Evolutionary conservation across 164 flowering plant genomes (phyloP), one percentile per base, ranked within the genome.

Genomic region (Litsea cubeba): DNA sequence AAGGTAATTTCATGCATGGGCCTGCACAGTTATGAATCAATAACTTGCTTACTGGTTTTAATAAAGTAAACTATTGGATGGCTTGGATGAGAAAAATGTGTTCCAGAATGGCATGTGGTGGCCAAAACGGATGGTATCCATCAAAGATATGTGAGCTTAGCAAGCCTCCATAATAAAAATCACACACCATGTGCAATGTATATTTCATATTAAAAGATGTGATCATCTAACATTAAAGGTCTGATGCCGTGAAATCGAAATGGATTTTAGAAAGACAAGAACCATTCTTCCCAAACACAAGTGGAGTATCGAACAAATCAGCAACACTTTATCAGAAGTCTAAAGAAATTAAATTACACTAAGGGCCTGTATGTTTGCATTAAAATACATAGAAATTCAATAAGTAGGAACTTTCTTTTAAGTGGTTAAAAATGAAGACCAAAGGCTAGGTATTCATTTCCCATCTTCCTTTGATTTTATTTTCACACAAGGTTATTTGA

Each of bases 1-100:
- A 82, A 82, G 23, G 84, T 82, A 74, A 82, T 77, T 70, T 82
- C 84, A 77, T 82, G 84, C 84, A 82, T 74, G 60, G 82, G 78
- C 74, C 84, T 82, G 75, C 77, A 88, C 70, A 68, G 73, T 74
- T 68, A 57, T 22, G 28, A 66, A 25, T 20, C 72, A 71, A 49
- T 1, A 50, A 14, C 51, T 70, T 50, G 10, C 25, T 50, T 7
- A 50, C 54, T 71, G 23, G 63, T 24, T 51, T 71, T 71, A 54
- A 54, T 30, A 71, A 68, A 46, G 54, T 68, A 12, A 46, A n/a
- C 54, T 57, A 62, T 62, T n/a, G 28, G 10, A 62, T 62, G 23
- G n/a, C 65, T 62, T n/a, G 24, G 65, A 20, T 24, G 22, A 22
- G 66, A 22, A n/a, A 63, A 11, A 17, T 17, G 12, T 1, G 11